These are phyloP conservation scores for Immersiporthe knoxdaviesiana DNA, from an alignment of 2,329 filamentous ascomycete genomes.

Conservation along the genomic window DNA sequence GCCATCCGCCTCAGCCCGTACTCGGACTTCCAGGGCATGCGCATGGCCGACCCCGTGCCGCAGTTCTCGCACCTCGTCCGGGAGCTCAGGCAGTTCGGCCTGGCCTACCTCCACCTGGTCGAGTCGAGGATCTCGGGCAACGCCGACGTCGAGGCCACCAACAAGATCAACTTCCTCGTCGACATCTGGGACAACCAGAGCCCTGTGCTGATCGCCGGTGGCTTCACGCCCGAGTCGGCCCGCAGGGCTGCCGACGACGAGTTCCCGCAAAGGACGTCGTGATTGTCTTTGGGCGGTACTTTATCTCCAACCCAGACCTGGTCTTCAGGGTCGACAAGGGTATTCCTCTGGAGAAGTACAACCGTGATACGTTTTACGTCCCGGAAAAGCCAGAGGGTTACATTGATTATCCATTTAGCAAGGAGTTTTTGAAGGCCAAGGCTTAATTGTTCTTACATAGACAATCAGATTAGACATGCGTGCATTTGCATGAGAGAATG, in stretches of 20 bases:
- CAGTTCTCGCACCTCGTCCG: constrained; percentile 59
- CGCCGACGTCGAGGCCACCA: constrained; percentile 40
- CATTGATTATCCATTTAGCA: constrained; percentile 18
- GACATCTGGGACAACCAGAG: constrained; percentile 36
- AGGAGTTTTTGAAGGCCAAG: constrained; percentile 21
- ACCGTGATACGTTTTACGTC: constrained; percentile 45
- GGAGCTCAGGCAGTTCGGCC: constrained; percentile 52
- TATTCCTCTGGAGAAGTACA: constrained; percentile 42
- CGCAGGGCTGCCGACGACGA: constrained; percentile 36
- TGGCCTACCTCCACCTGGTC: constrained; percentile 63
- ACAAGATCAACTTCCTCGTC: constrained; percentile 38
- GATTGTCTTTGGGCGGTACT: constrained; percentile 47
- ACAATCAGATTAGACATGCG: too few relatives aligned
- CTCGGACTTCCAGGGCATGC: constrained; percentile 60
- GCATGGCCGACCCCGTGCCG: constrained; percentile 58
- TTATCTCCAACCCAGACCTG: constrained; percentile 50
- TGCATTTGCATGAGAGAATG: too few relatives aligned
- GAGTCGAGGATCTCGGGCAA: constrained; percentile 51
- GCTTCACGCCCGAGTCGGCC: constrained; percentile 34
- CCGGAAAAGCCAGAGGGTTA: constrained; percentile 15
- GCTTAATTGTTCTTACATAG: background rate
- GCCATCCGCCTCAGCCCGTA: constrained; percentile 61
- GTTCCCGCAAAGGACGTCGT: constrained; percentile 34
- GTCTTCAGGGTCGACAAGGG: constrained; percentile 44
- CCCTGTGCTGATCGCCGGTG: constrained; percentile 39